Evolutionary conservation across 2,329 filamentous ascomycete species (phyloP).

Genomic region (Rhinocladiella similis): DNA sequence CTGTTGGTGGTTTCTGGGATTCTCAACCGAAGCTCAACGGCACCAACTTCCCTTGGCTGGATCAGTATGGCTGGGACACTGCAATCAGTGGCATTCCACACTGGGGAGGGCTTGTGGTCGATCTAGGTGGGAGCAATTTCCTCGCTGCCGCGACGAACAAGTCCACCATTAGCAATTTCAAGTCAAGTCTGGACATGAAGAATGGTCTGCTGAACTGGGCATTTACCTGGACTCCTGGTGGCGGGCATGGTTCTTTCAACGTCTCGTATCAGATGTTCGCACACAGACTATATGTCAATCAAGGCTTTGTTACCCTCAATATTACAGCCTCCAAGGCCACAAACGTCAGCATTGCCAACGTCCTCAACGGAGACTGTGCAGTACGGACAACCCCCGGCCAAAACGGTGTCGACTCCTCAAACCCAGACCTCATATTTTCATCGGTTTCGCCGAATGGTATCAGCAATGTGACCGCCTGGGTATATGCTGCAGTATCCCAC

Average conservation of each 20-base stretch:
- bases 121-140: slow-evolving; percentile 53
- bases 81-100: slow-evolving; percentile 72
- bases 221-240: slow-evolving; percentile 64
- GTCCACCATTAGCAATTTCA: slow-evolving; percentile 60
- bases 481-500: slow-evolving; percentile 48
- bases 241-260: slow-evolving; percentile 50
- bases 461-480: slow-evolving; percentile 62
- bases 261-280: slow-evolving; percentile 67
- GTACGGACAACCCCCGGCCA: slow-evolving; percentile 61
- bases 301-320: slow-evolving; percentile 60
- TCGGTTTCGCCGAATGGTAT: slow-evolving; percentile 65
- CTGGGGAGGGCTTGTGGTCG: slow-evolving; percentile 61
- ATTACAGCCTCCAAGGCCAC: slow-evolving; percentile 56
- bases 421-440: slow-evolving; percentile 57
- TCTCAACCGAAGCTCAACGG: slow-evolving; percentile 58
- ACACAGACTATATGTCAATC: slow-evolving; percentile 63
- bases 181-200: slow-evolving; percentile 62
- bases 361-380: slow-evolving; percentile 68
- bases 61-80: slow-evolving; percentile 69
- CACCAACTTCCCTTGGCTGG: slow-evolving; percentile 67
- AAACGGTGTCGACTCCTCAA: slow-evolving; percentile 53
- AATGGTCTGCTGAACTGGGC: slow-evolving; percentile 64
- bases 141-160: slow-evolving; percentile 63
- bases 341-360: slow-evolving; percentile 63
- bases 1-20: slow-evolving; percentile 67